Conservation (phyloP, 148 eudicot species). For the Amaranthus cruentus region DNA sequence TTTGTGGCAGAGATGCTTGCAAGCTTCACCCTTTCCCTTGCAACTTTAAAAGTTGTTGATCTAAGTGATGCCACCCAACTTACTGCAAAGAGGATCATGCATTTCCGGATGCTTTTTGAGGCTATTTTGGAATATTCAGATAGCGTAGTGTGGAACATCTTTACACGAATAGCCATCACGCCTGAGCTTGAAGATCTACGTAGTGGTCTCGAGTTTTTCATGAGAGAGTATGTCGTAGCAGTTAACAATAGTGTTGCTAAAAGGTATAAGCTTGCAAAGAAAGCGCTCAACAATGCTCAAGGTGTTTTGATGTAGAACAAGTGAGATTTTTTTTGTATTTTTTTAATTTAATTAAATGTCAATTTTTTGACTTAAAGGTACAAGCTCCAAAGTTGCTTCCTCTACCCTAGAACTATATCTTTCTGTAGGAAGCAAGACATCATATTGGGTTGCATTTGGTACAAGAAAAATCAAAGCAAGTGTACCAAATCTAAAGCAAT, state of each 20-base stretch:
- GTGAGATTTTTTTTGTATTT: no score
- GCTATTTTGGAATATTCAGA: conserved; percentile 60
- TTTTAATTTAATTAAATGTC: neutral
- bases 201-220: conserved; percentile 65
- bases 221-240: conserved; percentile 50
- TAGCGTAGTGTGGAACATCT: conserved; percentile 67
- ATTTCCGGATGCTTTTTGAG: conserved; percentile 79
- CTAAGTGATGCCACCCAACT: conserved; percentile 46
- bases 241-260: conserved; percentile 30
- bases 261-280: conserved; percentile 66
- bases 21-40: conserved; percentile 68
- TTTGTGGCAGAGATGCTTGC: conserved; percentile 73
- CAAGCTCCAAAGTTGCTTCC: conserved; percentile 30
- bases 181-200: conserved; percentile 70
- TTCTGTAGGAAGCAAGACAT: conserved; percentile 31
- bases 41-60: conserved; percentile 67
- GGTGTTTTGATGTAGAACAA: conserved; percentile 49
- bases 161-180: conserved; percentile 63
- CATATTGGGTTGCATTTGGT: conserved; percentile 40
- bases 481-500: conserved; percentile 44
- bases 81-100: conserved; percentile 67
- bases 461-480: conserved; percentile 46
- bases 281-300: conserved; percentile 71
- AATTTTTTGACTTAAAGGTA: conserved; percentile 27
- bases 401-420: conserved; percentile 7